Evolutionary conservation across 1,284 basidiomycete genomes (phyloP), one percentile per base, ranked within the genome.

Genomic region (Sporisorium sorghi): DNA sequence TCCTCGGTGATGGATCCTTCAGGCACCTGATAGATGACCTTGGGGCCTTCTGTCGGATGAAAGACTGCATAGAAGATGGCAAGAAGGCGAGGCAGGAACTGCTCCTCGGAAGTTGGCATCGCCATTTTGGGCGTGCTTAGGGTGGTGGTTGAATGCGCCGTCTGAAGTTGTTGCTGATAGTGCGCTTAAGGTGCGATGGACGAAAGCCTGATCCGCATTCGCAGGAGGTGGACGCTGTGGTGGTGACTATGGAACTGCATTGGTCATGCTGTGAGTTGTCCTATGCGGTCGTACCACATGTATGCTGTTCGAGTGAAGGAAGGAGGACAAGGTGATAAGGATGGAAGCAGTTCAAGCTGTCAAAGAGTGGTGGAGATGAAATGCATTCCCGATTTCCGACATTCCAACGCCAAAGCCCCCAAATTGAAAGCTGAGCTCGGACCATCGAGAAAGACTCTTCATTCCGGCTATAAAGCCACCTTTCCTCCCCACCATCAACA

Each of bases 1-100:
- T 71, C 71, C 23, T 71, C 61, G 19, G 63, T 68, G 48, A 70
- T 68, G 37, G 75, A 71, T 14, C 90, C 92, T 84, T 96, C 94
- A 0, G 93, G 93, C 8, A 96, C 92, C 84, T 95, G 93, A 78
- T 91, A 92, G 23, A 93, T 89, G 56, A 96, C 91, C 83, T 92
- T 92, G 15, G 93, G 91, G 0, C 93, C 94, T 74, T 91, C 89
- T 9, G 87, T 87, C 47, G 90, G 88, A 84, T 96, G 93, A 82
- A 96, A 96, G 14, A 91, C 89, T 15, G 92, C 90, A 80, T 93
- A 93, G 86, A 94, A 93, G 10, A 94, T 90, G 14, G 92, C 93
- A 73, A 91, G 89, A 55, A 95, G 91, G 46, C 91, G 89, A 9
- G 86, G 86, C 32, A 86, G 76, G 49, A 81, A 79, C 46, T 73